phyloP scores from a whole-genome alignment of 495 filamentous ascomycete genomes.

The Paragyromitra xinjiangensis region DNA sequence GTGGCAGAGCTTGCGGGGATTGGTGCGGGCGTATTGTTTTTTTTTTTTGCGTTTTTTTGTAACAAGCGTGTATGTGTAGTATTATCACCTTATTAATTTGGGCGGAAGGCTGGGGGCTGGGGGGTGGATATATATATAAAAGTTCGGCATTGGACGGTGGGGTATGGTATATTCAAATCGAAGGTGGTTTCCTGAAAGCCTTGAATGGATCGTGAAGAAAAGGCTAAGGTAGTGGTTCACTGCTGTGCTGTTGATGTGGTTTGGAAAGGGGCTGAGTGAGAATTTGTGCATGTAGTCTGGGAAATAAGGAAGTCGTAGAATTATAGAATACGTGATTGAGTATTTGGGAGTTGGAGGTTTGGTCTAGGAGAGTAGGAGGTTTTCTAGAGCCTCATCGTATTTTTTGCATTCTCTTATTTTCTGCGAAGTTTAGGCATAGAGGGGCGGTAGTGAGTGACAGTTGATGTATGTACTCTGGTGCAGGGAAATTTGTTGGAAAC shows the following conservation, averaged over 20 bases:
- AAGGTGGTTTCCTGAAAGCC: slow-evolving; percentile 6
- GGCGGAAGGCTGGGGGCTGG: not conserved
- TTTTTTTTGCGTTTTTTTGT: not conserved
- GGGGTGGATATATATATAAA: not conserved
- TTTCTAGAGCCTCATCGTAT: not conserved
- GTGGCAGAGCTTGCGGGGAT: slow-evolving; percentile 2
- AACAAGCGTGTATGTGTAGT: slow-evolving; percentile 1
- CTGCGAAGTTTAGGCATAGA: not conserved
- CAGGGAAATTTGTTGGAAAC: not conserved
- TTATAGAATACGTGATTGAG: not conserved
- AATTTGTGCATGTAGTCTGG: not conserved
- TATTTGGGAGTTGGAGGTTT: not conserved
- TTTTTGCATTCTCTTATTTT: not conserved
- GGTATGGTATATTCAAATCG: not conserved
- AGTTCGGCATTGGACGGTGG: not conserved
- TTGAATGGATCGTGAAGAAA: not conserved
- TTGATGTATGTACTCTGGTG: not conserved
- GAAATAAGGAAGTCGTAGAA: not conserved
- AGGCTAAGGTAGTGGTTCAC: not conserved
- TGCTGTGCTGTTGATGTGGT: not conserved
- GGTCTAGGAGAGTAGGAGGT: not conserved
- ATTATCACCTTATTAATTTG: slow-evolving; percentile 9
- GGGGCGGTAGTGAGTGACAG: not conserved
- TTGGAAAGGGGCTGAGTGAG: not conserved
- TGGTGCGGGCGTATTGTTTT: slow-evolving; percentile 20